phyloP scores from a whole-genome alignment of 495 filamentous ascomycete species.

The Durotheca rogersii region DNA sequence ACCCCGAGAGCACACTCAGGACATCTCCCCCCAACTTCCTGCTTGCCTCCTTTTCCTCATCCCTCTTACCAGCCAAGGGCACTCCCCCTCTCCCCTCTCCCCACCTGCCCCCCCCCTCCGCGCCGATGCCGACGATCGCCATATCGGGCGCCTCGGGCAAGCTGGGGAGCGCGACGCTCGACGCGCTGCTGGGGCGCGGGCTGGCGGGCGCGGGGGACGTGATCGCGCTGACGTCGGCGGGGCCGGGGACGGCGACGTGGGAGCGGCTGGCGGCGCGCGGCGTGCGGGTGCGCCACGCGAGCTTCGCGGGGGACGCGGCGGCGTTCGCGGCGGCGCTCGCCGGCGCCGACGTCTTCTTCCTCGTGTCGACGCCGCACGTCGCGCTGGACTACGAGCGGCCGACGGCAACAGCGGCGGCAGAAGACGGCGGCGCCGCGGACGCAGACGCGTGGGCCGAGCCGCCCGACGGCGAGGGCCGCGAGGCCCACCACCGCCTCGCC shows the following conservation, averaged over 20 bases:
- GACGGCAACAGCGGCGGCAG: neutral
- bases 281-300: conserved; percentile 41
- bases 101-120: too few species aligned
- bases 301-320: conserved; percentile 43
- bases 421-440: conserved; percentile 37
- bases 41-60: too few species aligned
- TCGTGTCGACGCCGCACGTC: conserved; percentile 46
- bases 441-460: too few species aligned
- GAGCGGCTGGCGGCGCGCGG: conserved; percentile 22
- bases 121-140: conserved; percentile 39
- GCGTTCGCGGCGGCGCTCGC: conserved; percentile 41
- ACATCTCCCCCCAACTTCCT: too few species aligned
- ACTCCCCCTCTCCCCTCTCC: too few species aligned
- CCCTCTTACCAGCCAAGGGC: too few species aligned
- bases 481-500: conserved; percentile 51
- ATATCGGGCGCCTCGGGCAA: conserved; percentile 48
- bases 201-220: conserved; percentile 37
- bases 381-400: conserved; percentile 23
- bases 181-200: conserved; percentile 40
- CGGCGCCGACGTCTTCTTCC: conserved; percentile 49
- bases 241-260: conserved; percentile 28
- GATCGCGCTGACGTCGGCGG: conserved; percentile 42
- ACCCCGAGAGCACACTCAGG: too few species aligned
- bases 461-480: conserved; percentile 37
- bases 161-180: conserved; percentile 45